Percentiles rank a stretch among this genome's conserved stretches.
phyloP scores from a whole-genome alignment of 768 basidiomycete genomes.

The Boletus rubropictus region DNA sequence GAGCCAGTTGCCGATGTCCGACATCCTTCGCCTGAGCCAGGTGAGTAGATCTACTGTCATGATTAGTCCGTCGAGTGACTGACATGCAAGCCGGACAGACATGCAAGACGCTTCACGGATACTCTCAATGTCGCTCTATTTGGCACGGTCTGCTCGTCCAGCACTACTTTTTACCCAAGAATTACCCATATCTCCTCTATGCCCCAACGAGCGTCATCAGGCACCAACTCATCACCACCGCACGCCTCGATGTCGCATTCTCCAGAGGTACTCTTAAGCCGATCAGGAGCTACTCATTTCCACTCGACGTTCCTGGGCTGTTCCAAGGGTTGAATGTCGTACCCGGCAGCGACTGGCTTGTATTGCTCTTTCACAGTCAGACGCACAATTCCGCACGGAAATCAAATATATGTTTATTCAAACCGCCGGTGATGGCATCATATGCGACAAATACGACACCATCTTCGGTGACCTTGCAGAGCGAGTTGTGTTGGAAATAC shows the following conservation, averaged over 20 bases:
- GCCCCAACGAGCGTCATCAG: constrained; percentile 17
- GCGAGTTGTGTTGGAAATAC: constrained; percentile 26
- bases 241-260: constrained; percentile 23
- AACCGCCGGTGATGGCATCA: constrained; percentile 9
- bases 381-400: constrained; percentile 26
- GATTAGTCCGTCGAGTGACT: neutral
- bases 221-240: constrained; percentile 22
- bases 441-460: neutral
- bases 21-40: constrained; percentile 20
- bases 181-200: constrained; percentile 21
- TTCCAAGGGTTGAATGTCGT: constrained; percentile 29
- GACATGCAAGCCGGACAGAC: constrained; percentile 13
- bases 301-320: constrained; percentile 25
- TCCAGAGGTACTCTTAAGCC: constrained; percentile 10
- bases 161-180: constrained; percentile 21
- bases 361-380: constrained; percentile 29
- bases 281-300: constrained; percentile 23
- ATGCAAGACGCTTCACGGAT: constrained; percentile 21
- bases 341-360: constrained; percentile 27
- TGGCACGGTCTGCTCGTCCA: constrained; percentile 20
- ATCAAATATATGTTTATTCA: constrained; percentile 28
- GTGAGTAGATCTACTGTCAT: constrained; percentile 12
- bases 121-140: constrained; percentile 22
- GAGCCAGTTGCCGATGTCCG: constrained; percentile 20
- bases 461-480: constrained; percentile 24